phyloP scores from a whole-genome alignment of 345 rosid genomes.

The Eutrema heterophyllum region DNA sequence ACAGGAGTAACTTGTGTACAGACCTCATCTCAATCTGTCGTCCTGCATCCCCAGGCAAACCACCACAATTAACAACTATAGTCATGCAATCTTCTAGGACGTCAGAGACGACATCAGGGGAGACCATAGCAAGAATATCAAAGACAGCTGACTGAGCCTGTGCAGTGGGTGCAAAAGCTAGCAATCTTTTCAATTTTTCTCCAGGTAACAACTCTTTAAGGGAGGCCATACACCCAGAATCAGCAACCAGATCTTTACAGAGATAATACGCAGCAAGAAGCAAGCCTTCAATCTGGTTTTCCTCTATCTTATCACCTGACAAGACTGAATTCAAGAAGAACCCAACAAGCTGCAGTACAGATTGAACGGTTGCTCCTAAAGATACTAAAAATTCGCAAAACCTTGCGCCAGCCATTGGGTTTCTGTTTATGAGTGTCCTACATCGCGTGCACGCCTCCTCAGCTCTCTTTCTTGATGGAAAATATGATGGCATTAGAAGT shows the following conservation, averaged over 20 bases:
- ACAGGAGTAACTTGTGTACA: conserved; percentile 67
- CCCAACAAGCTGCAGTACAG: conserved; percentile 59
- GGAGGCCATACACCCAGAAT: conserved; percentile 42
- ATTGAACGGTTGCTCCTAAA: conserved; percentile 61
- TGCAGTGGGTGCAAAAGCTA: conserved; percentile 55
- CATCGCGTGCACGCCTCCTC: conserved; percentile 87
- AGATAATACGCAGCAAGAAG: conserved; percentile 50
- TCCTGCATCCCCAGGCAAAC: conserved; percentile 48
- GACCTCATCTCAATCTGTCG: conserved; percentile 68
- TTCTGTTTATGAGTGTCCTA: conserved; percentile 68
- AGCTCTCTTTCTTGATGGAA: conserved; percentile 59
- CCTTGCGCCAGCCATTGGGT: conserved; percentile 83
- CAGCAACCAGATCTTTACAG: conserved; percentile 52
- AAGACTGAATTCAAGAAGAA: conserved; percentile 49
- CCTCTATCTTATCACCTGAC: conserved; percentile 43
- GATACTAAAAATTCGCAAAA: conserved; percentile 68
- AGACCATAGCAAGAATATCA: conserved; percentile 46
- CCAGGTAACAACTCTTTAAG: conserved; percentile 53
- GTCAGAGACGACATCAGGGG: conserved; percentile 44
- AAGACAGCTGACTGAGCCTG: conserved; percentile 58
- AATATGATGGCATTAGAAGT: conserved; percentile 83
- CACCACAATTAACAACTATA: conserved; percentile 49
- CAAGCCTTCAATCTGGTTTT: conserved; percentile 66
- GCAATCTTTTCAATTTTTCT: conserved; percentile 49
- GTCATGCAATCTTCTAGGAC: conserved; percentile 63